These are phyloP conservation scores for Reutealis trisperma DNA, from an alignment of 345 rosid genomes.

Conservation along the genomic window DNA sequence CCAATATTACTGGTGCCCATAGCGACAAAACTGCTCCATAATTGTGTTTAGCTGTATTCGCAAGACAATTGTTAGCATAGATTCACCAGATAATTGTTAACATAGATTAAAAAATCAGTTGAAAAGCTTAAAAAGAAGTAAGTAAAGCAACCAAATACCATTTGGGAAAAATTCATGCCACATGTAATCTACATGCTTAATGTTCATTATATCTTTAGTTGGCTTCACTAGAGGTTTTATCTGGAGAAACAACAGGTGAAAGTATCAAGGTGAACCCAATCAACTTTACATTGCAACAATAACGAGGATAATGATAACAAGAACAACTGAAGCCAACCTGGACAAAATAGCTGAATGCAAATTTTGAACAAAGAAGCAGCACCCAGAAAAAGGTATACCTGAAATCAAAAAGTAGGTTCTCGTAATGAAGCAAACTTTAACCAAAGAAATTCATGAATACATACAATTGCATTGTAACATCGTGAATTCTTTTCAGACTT, in stretches of 20 bases:
- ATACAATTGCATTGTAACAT: not conserved
- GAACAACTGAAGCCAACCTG: conserved; percentile 51
- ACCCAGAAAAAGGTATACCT: conserved; percentile 95
- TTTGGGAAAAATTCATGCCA: conserved; percentile 95
- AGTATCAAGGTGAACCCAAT: not conserved
- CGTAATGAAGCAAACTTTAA: conserved; percentile 7
- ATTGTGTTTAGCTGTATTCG: conserved; percentile 63
- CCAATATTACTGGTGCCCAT: conserved; percentile 85
- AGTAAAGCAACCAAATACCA: conserved; percentile 43
- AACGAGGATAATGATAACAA: not conserved
- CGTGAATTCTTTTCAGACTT: conserved; percentile 36
- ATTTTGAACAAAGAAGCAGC: conserved; percentile 67
- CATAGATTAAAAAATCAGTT: conserved; percentile 13
- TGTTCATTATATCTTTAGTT: conserved; percentile 78
- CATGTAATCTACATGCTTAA: conserved; percentile 57
- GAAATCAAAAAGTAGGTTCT: conserved; percentile 27
- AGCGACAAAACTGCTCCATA: conserved; percentile 74
- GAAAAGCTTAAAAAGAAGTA: conserved; percentile 14
- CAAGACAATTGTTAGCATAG: conserved; percentile 16
- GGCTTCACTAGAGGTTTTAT: conserved; percentile 89
- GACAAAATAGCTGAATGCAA: conserved; percentile 72
- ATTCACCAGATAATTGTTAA: conserved; percentile 23
- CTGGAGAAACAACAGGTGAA: conserved; percentile 35
- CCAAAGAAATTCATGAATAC: conserved; percentile 10
- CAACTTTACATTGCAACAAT: not conserved